Evolutionary conservation across 225 moss, liverwort and hornwort species (phyloP).

Genomic region (Marchantia polymorpha): DNA sequence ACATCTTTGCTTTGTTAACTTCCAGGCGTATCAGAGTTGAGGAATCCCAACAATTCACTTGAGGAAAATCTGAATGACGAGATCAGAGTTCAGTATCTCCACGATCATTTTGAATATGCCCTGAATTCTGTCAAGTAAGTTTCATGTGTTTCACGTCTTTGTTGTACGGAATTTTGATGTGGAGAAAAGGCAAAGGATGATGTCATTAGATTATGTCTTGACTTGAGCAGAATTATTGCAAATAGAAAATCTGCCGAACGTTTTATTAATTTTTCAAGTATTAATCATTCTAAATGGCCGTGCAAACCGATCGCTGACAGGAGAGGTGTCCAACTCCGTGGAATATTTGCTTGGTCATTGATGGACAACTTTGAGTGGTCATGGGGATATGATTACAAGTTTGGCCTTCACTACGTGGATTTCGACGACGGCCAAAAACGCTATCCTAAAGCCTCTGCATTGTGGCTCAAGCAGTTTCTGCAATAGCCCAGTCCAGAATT

Average conservation of each 20-base stretch:
- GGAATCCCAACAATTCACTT: constrained; percentile 21
- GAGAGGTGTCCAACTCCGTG: constrained; percentile 14
- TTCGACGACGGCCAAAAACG: constrained; percentile 14
- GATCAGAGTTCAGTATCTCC: constrained; percentile 41
- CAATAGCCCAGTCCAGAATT: neutral
- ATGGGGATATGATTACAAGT: constrained; percentile 5
- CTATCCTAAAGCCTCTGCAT: constrained; percentile 14
- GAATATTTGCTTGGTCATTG: constrained; percentile 39
- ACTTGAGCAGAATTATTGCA: neutral
- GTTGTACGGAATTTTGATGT: neutral
- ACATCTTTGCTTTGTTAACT: neutral
- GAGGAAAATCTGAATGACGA: constrained; percentile 37
- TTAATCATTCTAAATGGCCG: too few relatives aligned
- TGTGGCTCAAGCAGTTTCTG: constrained; percentile 18
- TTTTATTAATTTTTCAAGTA: neutral
- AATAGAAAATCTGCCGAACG: neutral
- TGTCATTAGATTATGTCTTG: neutral
- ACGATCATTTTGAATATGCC: constrained; percentile 22
- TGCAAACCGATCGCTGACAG: neutral
- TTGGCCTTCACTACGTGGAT: constrained; percentile 14
- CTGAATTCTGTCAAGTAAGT: constrained; percentile 4
- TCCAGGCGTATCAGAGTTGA: constrained; percentile 45
- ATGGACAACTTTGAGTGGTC: constrained; percentile 46
- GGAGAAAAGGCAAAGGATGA: neutral
- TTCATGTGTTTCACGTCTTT: neutral